phyloP scores from a whole-genome alignment of 2,329 filamentous ascomycete species.

The Sclerotinia subarctica region DNA sequence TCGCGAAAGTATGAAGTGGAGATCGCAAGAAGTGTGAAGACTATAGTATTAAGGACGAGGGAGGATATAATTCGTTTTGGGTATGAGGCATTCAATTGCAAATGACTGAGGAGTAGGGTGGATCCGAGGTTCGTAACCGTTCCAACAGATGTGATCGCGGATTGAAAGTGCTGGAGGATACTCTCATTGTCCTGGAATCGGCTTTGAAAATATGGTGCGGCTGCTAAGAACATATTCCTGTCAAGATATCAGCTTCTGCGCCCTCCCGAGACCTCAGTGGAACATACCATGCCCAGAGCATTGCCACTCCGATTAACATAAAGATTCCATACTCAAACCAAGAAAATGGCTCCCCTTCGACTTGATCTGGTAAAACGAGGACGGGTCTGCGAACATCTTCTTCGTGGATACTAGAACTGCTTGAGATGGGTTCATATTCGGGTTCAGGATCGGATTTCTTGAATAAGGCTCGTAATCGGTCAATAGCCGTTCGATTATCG shows the following conservation, averaged over 20 bases:
- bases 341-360: conserved; percentile 59
- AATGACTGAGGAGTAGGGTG: conserved; percentile 72
- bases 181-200: conserved; percentile 71
- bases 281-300: conserved; percentile 93
- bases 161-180: conserved; percentile 81
- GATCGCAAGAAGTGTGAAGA: conserved; percentile 74
- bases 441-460: conserved; percentile 26
- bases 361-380: conserved; percentile 25
- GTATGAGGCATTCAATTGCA: conserved; percentile 82
- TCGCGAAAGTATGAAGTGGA: conserved; percentile 70
- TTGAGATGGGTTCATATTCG: conserved; percentile 32
- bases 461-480: conserved; percentile 32
- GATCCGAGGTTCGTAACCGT: conserved; percentile 76
- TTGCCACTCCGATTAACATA: conserved; percentile 78
- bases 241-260: conserved; percentile 18
- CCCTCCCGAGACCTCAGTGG: conserved; percentile 14
- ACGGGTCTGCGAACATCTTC: conserved; percentile 21
- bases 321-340: conserved; percentile 87
- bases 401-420: conserved; percentile 20
- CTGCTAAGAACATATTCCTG: conserved; percentile 98
- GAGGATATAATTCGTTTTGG: conserved; percentile 78
- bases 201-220: conserved; percentile 85
- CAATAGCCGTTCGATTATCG: conserved; percentile 24
- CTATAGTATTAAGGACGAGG: conserved; percentile 70
- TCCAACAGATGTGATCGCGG: conserved; percentile 81